These are phyloP conservation scores for Lentinula sp. DNA, from an alignment of 768 basidiomycete genomes.

Conservation along the genomic window DNA sequence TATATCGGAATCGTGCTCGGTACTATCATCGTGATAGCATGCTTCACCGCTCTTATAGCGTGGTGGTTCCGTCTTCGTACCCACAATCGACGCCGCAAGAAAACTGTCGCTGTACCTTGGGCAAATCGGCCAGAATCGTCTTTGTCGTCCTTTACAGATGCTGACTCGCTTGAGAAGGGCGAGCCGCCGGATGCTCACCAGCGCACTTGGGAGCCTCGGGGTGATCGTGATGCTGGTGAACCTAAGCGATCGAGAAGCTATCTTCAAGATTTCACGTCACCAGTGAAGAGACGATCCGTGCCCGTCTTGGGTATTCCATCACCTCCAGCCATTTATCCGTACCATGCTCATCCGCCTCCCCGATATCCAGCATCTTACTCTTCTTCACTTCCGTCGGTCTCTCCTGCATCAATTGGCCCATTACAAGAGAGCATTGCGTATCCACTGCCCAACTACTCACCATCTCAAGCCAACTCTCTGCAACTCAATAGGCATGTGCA, in stretches of 20 bases:
- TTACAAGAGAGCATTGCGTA: conserved; percentile 4
- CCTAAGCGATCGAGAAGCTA: conserved; percentile 27
- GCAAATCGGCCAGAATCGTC: conserved; percentile 13
- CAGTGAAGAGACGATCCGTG: conserved; percentile 9
- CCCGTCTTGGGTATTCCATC: conserved; percentile 14
- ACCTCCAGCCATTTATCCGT: conserved; percentile 10
- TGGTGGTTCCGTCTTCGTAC: conserved; percentile 40
- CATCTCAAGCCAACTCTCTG: neutral
- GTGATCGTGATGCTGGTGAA: conserved; percentile 38
- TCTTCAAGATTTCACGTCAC: conserved; percentile 10
- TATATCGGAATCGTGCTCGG: conserved; percentile 48
- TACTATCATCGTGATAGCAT: conserved; percentile 35
- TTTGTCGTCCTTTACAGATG: conserved; percentile 4
- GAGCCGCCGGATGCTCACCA: neutral
- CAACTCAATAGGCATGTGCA: neutral
- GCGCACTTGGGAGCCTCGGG: conserved; percentile 27
- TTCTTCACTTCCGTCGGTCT: neutral
- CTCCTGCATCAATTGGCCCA: neutral
- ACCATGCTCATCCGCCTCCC: neutral
- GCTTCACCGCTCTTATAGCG: conserved; percentile 39
- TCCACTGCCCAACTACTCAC: neutral
- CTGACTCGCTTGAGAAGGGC: conserved; percentile 7
- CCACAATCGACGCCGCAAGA: conserved; percentile 27
- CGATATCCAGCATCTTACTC: neutral
- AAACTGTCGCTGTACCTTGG: conserved; percentile 30